Evolutionary conservation across 371 early-diverging fungal species (phyloP).

Genomic region (Lichtheimia corymbifera): DNA sequence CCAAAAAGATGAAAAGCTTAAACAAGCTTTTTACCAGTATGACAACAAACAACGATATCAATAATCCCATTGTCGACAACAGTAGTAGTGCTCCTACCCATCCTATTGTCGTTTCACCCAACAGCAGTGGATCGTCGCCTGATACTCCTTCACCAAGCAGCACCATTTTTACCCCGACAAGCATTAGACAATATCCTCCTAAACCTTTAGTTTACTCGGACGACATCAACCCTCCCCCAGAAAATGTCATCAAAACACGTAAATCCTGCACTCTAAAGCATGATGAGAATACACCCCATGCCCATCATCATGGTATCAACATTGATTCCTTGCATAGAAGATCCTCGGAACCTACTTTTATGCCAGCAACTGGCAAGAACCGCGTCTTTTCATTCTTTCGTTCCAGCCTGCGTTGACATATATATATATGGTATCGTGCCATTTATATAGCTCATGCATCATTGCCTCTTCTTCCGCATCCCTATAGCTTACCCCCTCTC

Average conservation of each 20-base stretch:
- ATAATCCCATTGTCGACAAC: background rate
- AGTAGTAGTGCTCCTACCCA: background rate
- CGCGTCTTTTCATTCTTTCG: too few relatives aligned
- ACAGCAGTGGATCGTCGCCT: conserved; percentile 11
- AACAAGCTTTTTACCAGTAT: conserved; percentile 4
- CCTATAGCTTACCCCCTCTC: too few relatives aligned
- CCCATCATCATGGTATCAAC: too few relatives aligned
- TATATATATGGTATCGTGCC: too few relatives aligned
- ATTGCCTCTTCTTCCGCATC: too few relatives aligned
- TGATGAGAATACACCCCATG: too few relatives aligned
- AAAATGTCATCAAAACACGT: background rate
- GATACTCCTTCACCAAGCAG: conserved; percentile 11
- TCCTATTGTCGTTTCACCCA: conserved; percentile 7
- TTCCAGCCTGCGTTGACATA: too few relatives aligned
- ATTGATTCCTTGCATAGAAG: too few relatives aligned
- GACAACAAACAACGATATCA: background rate
- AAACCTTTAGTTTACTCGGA: conserved; percentile 37
- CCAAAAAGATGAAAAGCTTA: conserved; percentile 14
- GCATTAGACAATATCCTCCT: conserved; percentile 32
- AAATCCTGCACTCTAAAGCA: too few relatives aligned
- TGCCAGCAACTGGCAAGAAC: too few relatives aligned
- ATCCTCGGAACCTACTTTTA: too few relatives aligned
- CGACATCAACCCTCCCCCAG: conserved; percentile 25
- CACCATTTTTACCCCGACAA: conserved; percentile 7
- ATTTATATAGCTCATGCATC: too few relatives aligned